These are phyloP conservation scores for Coemansia umbellata DNA, from an alignment of 192 early-diverging fungal genomes.

Conservation along the genomic window DNA sequence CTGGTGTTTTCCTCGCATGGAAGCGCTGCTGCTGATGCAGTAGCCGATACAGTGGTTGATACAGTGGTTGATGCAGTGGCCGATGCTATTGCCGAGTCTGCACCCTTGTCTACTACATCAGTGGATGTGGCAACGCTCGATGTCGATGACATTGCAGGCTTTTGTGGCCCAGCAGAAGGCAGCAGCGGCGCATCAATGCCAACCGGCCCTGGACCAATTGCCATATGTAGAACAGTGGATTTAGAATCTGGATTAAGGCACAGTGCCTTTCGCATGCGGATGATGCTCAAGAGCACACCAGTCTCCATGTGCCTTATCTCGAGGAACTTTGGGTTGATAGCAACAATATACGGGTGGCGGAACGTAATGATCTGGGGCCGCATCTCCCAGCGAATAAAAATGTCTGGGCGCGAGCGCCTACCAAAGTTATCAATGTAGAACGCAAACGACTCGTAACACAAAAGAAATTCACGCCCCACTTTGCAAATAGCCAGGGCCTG, in stretches of 20 bases:
- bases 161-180: not conserved
- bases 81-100: not conserved
- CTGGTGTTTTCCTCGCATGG: not conserved
- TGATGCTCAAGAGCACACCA: conserved; percentile 55
- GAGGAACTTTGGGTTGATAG: conserved; percentile 84
- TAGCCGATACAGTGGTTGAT: not conserved
- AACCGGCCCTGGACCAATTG: conserved; percentile 26
- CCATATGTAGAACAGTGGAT: conserved; percentile 31
- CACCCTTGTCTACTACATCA: not conserved
- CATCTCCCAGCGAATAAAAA: conserved; percentile 85
- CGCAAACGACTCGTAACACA: conserved; percentile 90
- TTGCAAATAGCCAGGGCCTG: conserved; percentile 41
- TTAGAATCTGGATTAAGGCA: conserved; percentile 47
- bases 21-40: not conserved
- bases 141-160: not conserved
- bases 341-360: conserved; percentile 78
- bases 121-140: not conserved
- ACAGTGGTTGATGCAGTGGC: not conserved
- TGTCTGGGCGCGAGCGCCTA: conserved; percentile 61
- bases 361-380: conserved; percentile 71
- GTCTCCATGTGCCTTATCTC: conserved; percentile 82
- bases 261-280: conserved; percentile 23
- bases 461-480: conserved; percentile 65
- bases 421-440: conserved; percentile 92
- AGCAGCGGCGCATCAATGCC: conserved; percentile 1